phyloP scores from a whole-genome alignment of 2,329 filamentous ascomycete species.

The Microsporum audouinii region DNA sequence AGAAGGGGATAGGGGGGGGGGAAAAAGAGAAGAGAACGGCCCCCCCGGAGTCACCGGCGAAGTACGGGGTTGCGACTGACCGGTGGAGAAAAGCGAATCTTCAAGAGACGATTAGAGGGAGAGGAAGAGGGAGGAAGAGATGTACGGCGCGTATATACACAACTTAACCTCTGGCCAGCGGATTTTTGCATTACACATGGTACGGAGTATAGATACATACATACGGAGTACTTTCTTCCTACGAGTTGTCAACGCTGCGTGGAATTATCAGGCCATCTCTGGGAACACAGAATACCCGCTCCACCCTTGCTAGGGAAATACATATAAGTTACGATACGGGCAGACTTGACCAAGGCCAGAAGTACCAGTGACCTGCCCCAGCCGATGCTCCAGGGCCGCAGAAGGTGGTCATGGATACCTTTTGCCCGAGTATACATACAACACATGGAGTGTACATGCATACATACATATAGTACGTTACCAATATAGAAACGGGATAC shows the following conservation, averaged over 20 bases:
- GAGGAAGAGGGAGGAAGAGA: not conserved
- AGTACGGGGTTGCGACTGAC: not conserved
- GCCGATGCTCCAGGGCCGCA: not conserved
- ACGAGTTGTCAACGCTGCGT: not conserved
- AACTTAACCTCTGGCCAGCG: not conserved
- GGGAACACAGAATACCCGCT: constrained; percentile 2
- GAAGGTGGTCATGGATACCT: not conserved
- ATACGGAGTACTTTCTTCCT: not conserved
- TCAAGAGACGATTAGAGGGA: not conserved
- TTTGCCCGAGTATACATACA: not conserved
- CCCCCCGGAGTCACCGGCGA: not conserved
- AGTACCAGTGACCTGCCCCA: not conserved
- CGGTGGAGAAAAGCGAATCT: constrained; percentile 1
- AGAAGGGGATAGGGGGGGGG: not conserved
- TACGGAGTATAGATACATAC: not conserved
- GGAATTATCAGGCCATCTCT: not conserved
- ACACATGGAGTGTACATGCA: no score
- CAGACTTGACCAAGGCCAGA: not conserved
- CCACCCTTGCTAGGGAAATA: not conserved
- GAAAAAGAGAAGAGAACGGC: not conserved
- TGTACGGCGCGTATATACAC: not conserved
- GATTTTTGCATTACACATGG: not conserved
- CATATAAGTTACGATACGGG: not conserved
- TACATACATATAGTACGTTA: no score
- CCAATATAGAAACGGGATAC: no score